Evolutionary conservation across 73 alveolate genomes (phyloP).

Genomic region (Tetrahymena malaccensis): DNA sequence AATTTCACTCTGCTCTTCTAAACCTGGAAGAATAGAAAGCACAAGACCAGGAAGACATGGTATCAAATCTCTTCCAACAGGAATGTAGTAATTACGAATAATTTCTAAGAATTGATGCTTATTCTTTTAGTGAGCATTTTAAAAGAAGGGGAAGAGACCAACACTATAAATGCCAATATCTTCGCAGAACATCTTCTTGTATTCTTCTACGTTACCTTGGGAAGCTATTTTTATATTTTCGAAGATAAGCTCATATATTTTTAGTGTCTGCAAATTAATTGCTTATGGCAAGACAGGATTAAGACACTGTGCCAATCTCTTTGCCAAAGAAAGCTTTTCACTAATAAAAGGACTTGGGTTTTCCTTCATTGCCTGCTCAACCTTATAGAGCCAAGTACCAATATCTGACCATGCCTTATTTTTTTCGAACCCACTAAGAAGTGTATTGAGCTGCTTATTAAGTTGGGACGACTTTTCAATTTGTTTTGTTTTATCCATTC

Average conservation of each 20-base stretch:
- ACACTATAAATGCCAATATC: constrained; percentile 26
- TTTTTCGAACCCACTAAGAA: constrained; percentile 27
- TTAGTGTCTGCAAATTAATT: constrained; percentile 9
- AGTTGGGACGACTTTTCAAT: background rate
- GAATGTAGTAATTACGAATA: constrained; percentile 18
- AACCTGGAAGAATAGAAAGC: constrained; percentile 24
- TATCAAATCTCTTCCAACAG: constrained; percentile 36
- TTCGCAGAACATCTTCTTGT: constrained; percentile 13
- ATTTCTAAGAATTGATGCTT: constrained; percentile 21
- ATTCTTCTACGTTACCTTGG: constrained; percentile 3
- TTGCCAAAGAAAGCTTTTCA: constrained; percentile 22
- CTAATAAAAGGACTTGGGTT: constrained; percentile 35
- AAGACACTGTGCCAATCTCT: constrained; percentile 42
- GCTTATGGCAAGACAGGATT: constrained; percentile 26
- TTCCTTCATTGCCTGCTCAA: constrained; percentile 24
- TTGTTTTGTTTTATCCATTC: background rate
- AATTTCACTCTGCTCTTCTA: constrained; percentile 26
- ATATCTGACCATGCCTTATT: constrained; percentile 41
- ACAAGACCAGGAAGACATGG: constrained; percentile 40
- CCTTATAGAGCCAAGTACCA: constrained; percentile 21
- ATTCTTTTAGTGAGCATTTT: constrained; percentile 29
- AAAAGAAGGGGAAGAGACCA: constrained; percentile 40
- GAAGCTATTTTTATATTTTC: constrained; percentile 14
- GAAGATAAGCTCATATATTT: constrained; percentile 25
- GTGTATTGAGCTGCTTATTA: background rate